A percentile compares a stretch with the other conserved stretches of the same genome.
phyloP scores from a whole-genome alignment of 73 alveolate species.

The Diophrys appendiculata region DNA sequence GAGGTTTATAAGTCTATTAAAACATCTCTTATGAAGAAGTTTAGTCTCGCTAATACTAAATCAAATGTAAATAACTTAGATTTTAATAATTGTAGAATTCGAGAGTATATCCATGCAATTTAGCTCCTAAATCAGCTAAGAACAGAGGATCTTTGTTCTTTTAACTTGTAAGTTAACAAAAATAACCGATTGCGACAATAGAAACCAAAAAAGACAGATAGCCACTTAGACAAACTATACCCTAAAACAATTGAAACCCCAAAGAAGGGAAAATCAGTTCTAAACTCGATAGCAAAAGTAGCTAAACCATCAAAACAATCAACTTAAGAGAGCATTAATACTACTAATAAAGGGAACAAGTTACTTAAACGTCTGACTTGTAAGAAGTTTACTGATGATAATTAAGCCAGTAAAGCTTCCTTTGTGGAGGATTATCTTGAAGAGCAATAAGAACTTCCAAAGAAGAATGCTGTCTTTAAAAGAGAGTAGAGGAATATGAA shows the following conservation, averaged over 20 bases:
- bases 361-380: not conserved
- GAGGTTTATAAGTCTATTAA: too few relatives aligned
- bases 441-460: not conserved
- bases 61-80: too few relatives aligned
- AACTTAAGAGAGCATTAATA: not conserved
- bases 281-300: not conserved
- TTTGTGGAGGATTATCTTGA: not conserved
- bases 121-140: not conserved
- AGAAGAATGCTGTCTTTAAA: not conserved
- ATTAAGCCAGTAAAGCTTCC: not conserved
- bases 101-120: not conserved
- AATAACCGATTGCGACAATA: too few relatives aligned
- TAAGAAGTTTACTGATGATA: too few relatives aligned
- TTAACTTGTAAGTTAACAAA: too few relatives aligned
- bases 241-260: not conserved
- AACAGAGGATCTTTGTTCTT: not conserved
- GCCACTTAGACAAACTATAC: too few relatives aligned
- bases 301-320: not conserved
- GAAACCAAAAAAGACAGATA: too few relatives aligned
- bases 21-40: too few relatives aligned
- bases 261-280: not conserved
- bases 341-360: not conserved
- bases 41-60: too few relatives aligned
- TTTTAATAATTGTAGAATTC: not conserved
- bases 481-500: not conserved